Evolutionary conservation across 2,329 filamentous ascomycete genomes (phyloP).

Genomic region (Hymenotorrendiella dingleyae): DNA sequence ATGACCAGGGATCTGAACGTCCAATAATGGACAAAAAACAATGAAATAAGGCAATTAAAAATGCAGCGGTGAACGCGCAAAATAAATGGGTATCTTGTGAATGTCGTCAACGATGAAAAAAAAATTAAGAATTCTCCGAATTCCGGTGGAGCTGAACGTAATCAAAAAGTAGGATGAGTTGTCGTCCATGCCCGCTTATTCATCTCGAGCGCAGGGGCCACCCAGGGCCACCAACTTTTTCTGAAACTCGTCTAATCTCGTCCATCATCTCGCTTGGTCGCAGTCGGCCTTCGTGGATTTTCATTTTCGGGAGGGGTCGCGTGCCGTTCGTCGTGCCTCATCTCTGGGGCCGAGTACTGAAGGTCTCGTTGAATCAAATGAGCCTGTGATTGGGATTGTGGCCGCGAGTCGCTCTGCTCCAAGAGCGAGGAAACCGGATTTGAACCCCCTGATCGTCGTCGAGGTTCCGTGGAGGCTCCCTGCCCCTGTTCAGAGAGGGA

Average conservation of each 20-base stretch:
- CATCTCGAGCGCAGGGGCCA: conserved; percentile 12
- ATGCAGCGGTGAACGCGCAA: conserved; percentile 7
- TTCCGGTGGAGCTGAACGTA: conserved; percentile 5
- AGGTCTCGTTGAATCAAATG: conserved; percentile 19
- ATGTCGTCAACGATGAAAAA: conserved; percentile 14
- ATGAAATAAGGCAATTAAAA: neutral
- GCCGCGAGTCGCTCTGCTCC: conserved; percentile 25
- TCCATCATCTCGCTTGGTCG: conserved; percentile 28
- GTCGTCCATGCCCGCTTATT: conserved; percentile 17
- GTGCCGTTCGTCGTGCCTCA: conserved; percentile 27
- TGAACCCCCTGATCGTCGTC: conserved; percentile 22
- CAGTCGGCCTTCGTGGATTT: conserved; percentile 16
- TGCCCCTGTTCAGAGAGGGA: conserved; percentile 8
- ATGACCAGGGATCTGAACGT: neutral
- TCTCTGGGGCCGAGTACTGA: conserved; percentile 26
- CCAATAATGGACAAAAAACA: neutral
- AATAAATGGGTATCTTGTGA: conserved; percentile 23
- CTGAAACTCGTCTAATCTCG: conserved; percentile 30
- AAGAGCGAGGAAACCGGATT: conserved; percentile 28
- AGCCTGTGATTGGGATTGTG: conserved; percentile 14
- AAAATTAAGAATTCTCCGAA: conserved; percentile 2
- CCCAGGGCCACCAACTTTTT: conserved; percentile 12
- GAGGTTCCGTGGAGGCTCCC: conserved; percentile 16
- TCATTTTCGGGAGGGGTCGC: conserved; percentile 22
- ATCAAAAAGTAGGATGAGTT: conserved; percentile 9